Base-by-base conservation (phyloP, 2,329 filamentous ascomycete species). In the Talaromyces funiculosus region DNA sequence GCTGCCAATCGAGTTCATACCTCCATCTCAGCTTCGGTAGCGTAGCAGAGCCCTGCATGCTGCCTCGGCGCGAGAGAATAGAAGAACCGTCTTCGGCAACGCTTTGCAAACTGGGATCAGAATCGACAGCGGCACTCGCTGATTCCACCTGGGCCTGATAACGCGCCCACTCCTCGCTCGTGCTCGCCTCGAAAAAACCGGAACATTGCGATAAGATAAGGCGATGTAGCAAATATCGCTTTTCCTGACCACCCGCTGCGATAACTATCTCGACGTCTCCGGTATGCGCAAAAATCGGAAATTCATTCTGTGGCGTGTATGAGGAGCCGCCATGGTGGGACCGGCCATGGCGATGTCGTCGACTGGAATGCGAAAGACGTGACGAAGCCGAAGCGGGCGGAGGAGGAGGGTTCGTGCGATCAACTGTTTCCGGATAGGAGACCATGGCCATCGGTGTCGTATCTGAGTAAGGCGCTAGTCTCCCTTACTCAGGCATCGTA, bases 221-320 rank as follows among this genome's bases (percentile, higher is more conserved):
- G 62, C 87, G 84, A 77, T 97, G 93, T 60, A 97, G 82, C 51
- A 97, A 81, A 72, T 97, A 97, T 63, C 89, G 84, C 71, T 90
- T 90, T 75, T 94, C 89, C 70, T 86, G 85, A 63, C 84, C 66
- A 57, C 88, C 83, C 14, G 85, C 82, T 70, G 82, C 84, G 68
- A 97, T 84, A 59, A 93, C 71, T 64, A 97, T 92, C 76, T 97
- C 93, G 69, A 97, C 91, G 75, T 97, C 92, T 70, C 93, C 93
- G 38, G 90, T 93, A 68, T 92, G 88, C 54, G 86, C 87, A 75
- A 97, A 97, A 71, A 95, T 79, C 22, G 93, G 93, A 68, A 97
- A 97, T 73, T 97, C 92, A 72, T 97, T 97, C 71, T 90, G 89
- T 43, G 89, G 84, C 24, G 85, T 77, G 69, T 88, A 86, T 18